Conservation (phyloP, 2,329 filamentous ascomycete genomes). For the Tympanopsis confertula region DNA sequence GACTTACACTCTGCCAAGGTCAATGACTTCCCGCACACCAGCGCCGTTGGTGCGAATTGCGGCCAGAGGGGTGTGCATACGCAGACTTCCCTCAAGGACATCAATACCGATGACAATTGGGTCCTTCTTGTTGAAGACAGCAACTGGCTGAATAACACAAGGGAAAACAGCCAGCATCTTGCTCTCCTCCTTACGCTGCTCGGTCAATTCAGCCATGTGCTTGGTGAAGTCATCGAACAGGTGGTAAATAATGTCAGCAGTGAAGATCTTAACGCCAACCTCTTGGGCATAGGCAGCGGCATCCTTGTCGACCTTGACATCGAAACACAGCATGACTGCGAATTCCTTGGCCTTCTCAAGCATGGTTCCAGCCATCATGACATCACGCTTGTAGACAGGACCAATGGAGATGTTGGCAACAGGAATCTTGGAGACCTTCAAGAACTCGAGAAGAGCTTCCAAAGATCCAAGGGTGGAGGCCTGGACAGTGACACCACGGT, state of each 20-base stretch:
- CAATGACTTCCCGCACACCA: constrained; percentile 71
- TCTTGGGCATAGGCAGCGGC: constrained; percentile 84
- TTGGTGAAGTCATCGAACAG: constrained; percentile 93
- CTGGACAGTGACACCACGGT: constrained; percentile 91
- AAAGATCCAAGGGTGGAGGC: constrained; percentile 94
- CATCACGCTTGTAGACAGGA: constrained; percentile 93
- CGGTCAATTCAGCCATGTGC: constrained; percentile 77
- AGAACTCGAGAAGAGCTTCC: constrained; percentile 90
- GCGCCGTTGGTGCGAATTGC: constrained; percentile 71
- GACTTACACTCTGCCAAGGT: constrained; percentile 84
- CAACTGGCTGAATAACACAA: constrained; percentile 77
- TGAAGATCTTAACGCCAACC: constrained; percentile 93
- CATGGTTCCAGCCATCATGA: constrained; percentile 93
- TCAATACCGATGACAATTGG: constrained; percentile 94
- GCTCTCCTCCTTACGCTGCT: constrained; percentile 90
- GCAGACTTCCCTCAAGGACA: constrained; percentile 79
- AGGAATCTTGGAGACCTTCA: constrained; percentile 91
- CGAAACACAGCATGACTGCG: constrained; percentile 99
- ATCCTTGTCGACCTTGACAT: constrained; percentile 98
- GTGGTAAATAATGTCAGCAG: constrained; percentile 97
- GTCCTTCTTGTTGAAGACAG: constrained; percentile 95
- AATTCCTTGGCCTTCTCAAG: constrained; percentile 88
- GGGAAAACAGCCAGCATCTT: constrained; percentile 96
- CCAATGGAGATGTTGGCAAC: constrained; percentile 96
- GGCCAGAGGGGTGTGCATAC: constrained; percentile 79